Percentiles rank a stretch among this genome's conserved stretches.
These are phyloP conservation scores for Pseudocercospora ulei DNA, from an alignment of 2,329 filamentous ascomycete species.

Conservation along the genomic window DNA sequence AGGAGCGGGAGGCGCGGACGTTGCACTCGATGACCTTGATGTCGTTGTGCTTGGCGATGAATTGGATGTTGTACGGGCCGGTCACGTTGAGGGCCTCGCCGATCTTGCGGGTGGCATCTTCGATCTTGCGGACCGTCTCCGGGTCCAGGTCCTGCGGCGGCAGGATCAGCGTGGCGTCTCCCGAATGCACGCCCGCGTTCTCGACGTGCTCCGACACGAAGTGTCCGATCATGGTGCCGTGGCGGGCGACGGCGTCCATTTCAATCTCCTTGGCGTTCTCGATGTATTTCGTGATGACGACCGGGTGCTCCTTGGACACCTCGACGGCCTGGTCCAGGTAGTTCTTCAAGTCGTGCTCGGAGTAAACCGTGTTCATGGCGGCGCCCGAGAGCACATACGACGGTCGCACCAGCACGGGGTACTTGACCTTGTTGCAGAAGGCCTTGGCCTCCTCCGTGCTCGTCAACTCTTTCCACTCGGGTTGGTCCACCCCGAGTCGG, in stretches of 20 bases:
- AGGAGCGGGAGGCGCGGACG: constrained; percentile 87
- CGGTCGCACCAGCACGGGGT: constrained; percentile 87
- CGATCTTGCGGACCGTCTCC: constrained; percentile 82
- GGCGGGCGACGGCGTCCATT: constrained; percentile 93
- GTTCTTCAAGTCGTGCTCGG: constrained; percentile 76
- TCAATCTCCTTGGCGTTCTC: constrained; percentile 99
- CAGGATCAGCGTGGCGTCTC: constrained; percentile 88
- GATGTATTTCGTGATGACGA: constrained; percentile 99
- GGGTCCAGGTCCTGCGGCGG: constrained; percentile 86
- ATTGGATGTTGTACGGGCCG: constrained; percentile 96
- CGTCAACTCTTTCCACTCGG: constrained; percentile 94
- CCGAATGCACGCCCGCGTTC: constrained; percentile 96
- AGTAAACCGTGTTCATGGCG: constrained; percentile 99
- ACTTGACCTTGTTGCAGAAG: constrained; percentile 82
- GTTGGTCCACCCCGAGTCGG: constrained; percentile 87
- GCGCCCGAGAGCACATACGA: constrained; percentile 96
- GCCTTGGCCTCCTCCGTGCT: constrained; percentile 80
- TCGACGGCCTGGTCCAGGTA: constrained; percentile 86
- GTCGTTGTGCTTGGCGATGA: constrained; percentile 98
- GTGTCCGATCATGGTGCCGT: constrained; percentile 82
- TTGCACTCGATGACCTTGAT: constrained; percentile 99
- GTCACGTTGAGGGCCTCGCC: constrained; percentile 89
- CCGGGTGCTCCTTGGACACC: constrained; percentile 88
- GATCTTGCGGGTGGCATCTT: constrained; percentile 92
- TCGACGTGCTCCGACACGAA: constrained; percentile 99